Evolutionary conservation across 2,329 filamentous ascomycete species (phyloP), one percentile per base, ranked within the genome.

Genomic region (Dryadomyces quercus-mongolicae): DNA sequence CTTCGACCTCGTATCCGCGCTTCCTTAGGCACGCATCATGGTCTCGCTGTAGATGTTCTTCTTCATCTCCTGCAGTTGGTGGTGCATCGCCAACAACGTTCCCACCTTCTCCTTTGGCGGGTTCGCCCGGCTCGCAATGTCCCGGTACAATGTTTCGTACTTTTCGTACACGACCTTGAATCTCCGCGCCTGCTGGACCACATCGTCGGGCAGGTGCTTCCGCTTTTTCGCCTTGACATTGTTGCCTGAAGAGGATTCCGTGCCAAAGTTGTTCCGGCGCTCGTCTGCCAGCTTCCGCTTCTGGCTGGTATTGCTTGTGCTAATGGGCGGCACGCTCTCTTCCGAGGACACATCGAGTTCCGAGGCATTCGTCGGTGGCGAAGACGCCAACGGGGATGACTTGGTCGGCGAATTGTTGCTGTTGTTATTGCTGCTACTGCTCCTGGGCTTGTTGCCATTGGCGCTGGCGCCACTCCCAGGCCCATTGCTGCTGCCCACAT

Each of bases 331-430:
- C 31, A 62, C 55, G 22, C 57, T 59, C 38, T 62, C 61, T 36
- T 61, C 61, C 20, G 59, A 55, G 43, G 66, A 47, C 34, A 59
- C 70, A 34, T 82, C 80, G 42, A 83, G 67, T 55, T 84, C 81
- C 1, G 80, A 83, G 1, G 80, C 81, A 58, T 84, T 84, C 8
- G 81, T 83, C 0, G 81, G 81, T 13, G 81, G 80, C 7, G 81
- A 84, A 1, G 80, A 80, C n/a, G 80, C 80, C 18, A 84, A 69
- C 4, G 81, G 81, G 10, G 81, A 84, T 2, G 81, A 84, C 63
- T 84, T 84, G 51, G 72, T 71, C 0, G 79, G 80, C 7, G 79
- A 82, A 0, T 75, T 82, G 57, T 48, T 54, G 34, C 52, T 57
- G 65, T 78, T 78, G 62, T 48, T 56, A 34, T 52, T 55, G 62